Evolutionary conservation across 192 early-diverging fungal species (phyloP).

Genomic region (Coemansia guatemalensis): DNA sequence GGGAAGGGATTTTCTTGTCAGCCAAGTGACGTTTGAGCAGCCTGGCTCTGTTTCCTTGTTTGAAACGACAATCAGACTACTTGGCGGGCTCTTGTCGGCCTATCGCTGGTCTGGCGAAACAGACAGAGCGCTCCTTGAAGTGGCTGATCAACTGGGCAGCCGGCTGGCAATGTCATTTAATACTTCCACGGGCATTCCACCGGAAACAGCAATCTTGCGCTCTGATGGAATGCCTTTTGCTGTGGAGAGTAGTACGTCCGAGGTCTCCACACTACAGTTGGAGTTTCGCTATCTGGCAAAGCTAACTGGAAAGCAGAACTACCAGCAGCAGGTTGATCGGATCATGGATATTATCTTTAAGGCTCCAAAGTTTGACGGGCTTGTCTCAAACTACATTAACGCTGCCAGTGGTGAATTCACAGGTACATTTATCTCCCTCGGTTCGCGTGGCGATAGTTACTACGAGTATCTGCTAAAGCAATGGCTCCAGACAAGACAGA

Average conservation of each 20-base stretch:
- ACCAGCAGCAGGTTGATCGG: slow-evolving; percentile 68
- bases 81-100: slow-evolving; percentile 81
- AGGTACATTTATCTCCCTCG: slow-evolving; percentile 25
- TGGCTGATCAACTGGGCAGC: slow-evolving; percentile 76
- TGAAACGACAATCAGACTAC: slow-evolving; percentile 82
- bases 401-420: slow-evolving; percentile 14
- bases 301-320: slow-evolving; percentile 71
- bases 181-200: slow-evolving; percentile 42
- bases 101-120: slow-evolving; percentile 62
- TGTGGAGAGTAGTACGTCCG: slow-evolving; percentile 55
- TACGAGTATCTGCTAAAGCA: slow-evolving; percentile 96
- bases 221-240: slow-evolving; percentile 18
- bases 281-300: slow-evolving; percentile 86
- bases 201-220: slow-evolving; percentile 31
- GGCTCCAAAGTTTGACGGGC: slow-evolving; percentile 51
- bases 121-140: slow-evolving; percentile 58
- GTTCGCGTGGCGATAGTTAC: slow-evolving; percentile 77
- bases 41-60: slow-evolving; percentile 68
- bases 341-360: slow-evolving; percentile 42
- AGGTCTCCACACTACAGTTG: slow-evolving; percentile 81
- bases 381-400: slow-evolving; percentile 72
- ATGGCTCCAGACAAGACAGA: slow-evolving; percentile 74
- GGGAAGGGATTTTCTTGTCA: slow-evolving; percentile 66
- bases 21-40: slow-evolving; percentile 63
- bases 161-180: slow-evolving; percentile 65